Conservation (phyloP, 148 eudicot genomes). For the Polygonum aviculare region DNA sequence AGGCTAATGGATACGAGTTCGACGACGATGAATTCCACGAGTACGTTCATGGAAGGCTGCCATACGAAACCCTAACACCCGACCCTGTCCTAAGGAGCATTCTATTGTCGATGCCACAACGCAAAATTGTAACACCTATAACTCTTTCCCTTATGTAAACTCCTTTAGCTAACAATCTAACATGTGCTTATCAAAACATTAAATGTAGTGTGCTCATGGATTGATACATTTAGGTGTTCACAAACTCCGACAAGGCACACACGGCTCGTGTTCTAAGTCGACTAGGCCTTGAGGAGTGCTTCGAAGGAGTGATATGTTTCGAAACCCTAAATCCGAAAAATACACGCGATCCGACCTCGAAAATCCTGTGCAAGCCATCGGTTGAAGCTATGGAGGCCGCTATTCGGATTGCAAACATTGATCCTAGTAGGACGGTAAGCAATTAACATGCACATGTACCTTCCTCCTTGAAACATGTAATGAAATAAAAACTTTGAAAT, state of each 20-base stretch:
- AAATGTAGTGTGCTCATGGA: background rate
- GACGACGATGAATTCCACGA: slow-evolving; percentile 73
- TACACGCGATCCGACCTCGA: slow-evolving; percentile 10
- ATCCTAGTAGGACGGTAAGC: slow-evolving; percentile 70
- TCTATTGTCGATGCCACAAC: slow-evolving; percentile 79
- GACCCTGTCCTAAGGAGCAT: slow-evolving; percentile 72
- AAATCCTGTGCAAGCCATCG: slow-evolving; percentile 67
- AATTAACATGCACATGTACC: background rate
- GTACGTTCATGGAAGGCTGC: slow-evolving; percentile 74
- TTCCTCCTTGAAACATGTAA: background rate
- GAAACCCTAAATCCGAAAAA: slow-evolving; percentile 61
- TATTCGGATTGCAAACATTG: slow-evolving; percentile 53
- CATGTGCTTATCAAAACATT: background rate
- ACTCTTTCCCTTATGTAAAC: background rate
- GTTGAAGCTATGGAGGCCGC: slow-evolving; percentile 73
- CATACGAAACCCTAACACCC: slow-evolving; percentile 62
- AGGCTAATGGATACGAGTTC: slow-evolving; percentile 72
- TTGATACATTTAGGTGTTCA: slow-evolving; percentile 46
- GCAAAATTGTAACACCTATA: slow-evolving; percentile 53
- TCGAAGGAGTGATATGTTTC: slow-evolving; percentile 88
- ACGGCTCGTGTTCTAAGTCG: slow-evolving; percentile 43
- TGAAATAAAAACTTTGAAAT: background rate
- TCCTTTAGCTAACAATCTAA: background rate
- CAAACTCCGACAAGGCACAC: slow-evolving; percentile 72
- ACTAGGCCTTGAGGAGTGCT: slow-evolving; percentile 77